A percentile compares a stretch with the other conserved stretches of the same genome.
phyloP scores from a whole-genome alignment of 441 rosid genomes.

The Brassica balearica region DNA sequence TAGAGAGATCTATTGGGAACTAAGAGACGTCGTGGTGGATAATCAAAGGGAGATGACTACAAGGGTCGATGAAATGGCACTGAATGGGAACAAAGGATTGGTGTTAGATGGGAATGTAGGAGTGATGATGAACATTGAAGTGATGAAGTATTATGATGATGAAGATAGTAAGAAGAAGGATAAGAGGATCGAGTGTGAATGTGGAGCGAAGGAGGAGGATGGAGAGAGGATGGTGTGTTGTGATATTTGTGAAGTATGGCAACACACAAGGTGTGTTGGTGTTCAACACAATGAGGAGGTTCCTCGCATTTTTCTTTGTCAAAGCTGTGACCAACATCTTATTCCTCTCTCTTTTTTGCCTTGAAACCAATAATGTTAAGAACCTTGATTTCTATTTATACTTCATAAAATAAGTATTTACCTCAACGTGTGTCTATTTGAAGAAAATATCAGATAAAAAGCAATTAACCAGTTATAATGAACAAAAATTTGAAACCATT shows the following conservation, averaged over 20 bases:
- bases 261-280: constrained; percentile 76
- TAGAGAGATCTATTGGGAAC: constrained; percentile 75
- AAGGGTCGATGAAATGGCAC: constrained; percentile 49
- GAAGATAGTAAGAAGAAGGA: constrained; percentile 42
- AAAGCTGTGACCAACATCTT: constrained; percentile 79
- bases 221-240: constrained; percentile 84
- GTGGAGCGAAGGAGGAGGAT: constrained; percentile 80
- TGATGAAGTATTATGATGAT: constrained; percentile 44
- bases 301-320: constrained; percentile 85
- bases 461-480: too few species aligned
- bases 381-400: constrained; percentile 8
- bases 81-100: constrained; percentile 56
- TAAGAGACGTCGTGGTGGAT: constrained; percentile 60
- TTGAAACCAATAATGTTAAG: constrained; percentile 25
- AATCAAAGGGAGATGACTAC: constrained; percentile 44
- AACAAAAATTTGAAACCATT: too few species aligned
- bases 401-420: constrained; percentile 10
- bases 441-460: too few species aligned
- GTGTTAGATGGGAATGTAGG: constrained; percentile 56
- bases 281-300: constrained; percentile 70
- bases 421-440: too few species aligned
- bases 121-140: constrained; percentile 38
- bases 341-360: constrained; percentile 62
- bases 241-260: constrained; percentile 91
- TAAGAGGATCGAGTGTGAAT: constrained; percentile 61